Conservation (phyloP, 805 yeast species). For the Suhomyces sp. region DNA sequence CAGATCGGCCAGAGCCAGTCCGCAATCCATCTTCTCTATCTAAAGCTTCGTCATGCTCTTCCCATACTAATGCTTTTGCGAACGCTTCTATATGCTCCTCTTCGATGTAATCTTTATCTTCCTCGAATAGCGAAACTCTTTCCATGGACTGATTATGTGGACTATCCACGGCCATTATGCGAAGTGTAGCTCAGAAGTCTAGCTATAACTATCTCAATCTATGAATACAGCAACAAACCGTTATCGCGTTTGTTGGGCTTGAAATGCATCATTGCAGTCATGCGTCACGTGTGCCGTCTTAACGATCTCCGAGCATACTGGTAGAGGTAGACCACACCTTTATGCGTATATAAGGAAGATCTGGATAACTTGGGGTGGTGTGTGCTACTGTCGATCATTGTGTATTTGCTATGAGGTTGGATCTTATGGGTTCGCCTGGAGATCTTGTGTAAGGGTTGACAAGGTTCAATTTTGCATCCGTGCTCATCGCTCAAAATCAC, state of each 20-base stretch:
- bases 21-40: neutral
- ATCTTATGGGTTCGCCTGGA: neutral
- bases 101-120: slow-evolving; percentile 28
- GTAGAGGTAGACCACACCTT: neutral
- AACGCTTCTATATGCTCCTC: slow-evolving; percentile 38
- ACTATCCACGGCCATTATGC: neutral
- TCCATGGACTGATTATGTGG: neutral
- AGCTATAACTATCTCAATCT: neutral
- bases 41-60: slow-evolving; percentile 23
- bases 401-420: neutral
- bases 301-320: neutral
- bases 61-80: slow-evolving; percentile 41
- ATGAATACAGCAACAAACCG: neutral
- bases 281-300: neutral
- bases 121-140: slow-evolving; percentile 10
- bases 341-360: neutral
- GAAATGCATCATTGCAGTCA: neutral
- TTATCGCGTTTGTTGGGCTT: neutral
- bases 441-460: neutral
- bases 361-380: neutral
- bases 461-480: neutral
- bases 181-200: neutral
- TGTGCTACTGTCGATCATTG: neutral
- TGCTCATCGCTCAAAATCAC: neutral
- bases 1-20: neutral